Evolutionary conservation across 768 basidiomycete species (phyloP).

Genomic region (Leucogyrophana mollusca): DNA sequence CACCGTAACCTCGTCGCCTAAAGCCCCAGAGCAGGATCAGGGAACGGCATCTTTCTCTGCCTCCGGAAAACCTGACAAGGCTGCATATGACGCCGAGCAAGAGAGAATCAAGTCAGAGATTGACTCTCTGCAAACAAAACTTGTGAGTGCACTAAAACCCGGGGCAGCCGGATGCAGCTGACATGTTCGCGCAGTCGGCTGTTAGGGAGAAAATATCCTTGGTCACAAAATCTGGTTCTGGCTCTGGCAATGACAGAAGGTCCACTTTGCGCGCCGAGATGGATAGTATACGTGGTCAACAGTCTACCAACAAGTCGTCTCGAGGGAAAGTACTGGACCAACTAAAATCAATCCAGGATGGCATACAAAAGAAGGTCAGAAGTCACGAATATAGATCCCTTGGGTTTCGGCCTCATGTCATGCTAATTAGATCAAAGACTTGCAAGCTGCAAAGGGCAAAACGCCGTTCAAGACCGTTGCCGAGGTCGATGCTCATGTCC

Average conservation of each 20-base stretch:
- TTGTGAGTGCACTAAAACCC: constrained; percentile 51
- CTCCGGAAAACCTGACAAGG: constrained; percentile 80
- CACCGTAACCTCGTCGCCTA: constrained; percentile 26
- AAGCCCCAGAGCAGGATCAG: constrained; percentile 16
- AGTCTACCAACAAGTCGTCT: constrained; percentile 72
- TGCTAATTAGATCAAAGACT: constrained; percentile 69
- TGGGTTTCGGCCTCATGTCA: constrained; percentile 1
- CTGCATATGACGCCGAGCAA: constrained; percentile 81
- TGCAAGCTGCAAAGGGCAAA: constrained; percentile 80
- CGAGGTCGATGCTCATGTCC: constrained; percentile 86
- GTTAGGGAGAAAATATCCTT: constrained; percentile 76
- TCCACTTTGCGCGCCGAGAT: constrained; percentile 76
- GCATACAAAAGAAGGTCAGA: constrained; percentile 75
- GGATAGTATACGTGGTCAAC: constrained; percentile 73
- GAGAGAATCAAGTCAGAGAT: constrained; percentile 80
- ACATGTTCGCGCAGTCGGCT: constrained; percentile 45
- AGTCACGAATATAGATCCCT: neutral
- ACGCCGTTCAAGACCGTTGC: constrained; percentile 74
- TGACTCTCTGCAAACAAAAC: constrained; percentile 73
- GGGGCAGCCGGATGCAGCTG: neutral
- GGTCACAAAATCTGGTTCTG: constrained; percentile 56
- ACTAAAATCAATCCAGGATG: constrained; percentile 75
- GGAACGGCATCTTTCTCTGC: constrained; percentile 20
- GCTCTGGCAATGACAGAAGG: constrained; percentile 69
- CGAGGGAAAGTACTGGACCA: constrained; percentile 75